Conservation (phyloP, 495 filamentous ascomycete species). For the Evernia prunastri region DNA sequence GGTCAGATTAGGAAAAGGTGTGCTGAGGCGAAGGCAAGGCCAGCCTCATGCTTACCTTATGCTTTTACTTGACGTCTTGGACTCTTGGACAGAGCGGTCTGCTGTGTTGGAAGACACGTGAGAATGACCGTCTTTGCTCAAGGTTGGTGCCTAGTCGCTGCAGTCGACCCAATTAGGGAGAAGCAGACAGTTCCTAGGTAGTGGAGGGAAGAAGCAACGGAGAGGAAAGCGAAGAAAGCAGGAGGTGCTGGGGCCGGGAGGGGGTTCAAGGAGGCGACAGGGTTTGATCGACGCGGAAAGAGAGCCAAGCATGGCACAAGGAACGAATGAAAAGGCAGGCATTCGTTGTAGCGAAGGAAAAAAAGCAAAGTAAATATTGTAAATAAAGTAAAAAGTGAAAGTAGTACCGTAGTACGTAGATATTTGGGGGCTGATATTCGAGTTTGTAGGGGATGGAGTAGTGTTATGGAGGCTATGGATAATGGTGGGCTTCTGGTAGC, state of each 20-base stretch:
- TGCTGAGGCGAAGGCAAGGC: not conserved
- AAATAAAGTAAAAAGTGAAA: not conserved
- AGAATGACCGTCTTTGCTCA: not conserved
- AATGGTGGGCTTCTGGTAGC: no score
- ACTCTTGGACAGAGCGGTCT: not conserved
- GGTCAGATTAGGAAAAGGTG: not conserved
- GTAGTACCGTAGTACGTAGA: not conserved
- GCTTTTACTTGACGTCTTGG: no score
- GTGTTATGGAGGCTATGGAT: no score
- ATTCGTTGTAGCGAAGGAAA: not conserved
- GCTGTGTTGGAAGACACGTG: not conserved
- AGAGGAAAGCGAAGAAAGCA: not conserved
- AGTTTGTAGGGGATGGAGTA: no score
- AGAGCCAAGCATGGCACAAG: not conserved
- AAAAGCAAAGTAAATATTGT: not conserved
- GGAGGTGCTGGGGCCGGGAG: no score
- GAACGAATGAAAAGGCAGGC: not conserved
- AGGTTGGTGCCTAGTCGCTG: not conserved
- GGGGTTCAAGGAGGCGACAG: not conserved
- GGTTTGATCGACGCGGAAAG: constrained; percentile 5
- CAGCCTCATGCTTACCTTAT: not conserved
- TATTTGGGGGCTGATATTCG: not conserved
- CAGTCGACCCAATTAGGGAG: not conserved
- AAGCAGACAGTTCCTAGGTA: not conserved
- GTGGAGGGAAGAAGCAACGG: not conserved